Evolutionary conservation across 2,329 filamentous ascomycete genomes (phyloP), one percentile per base, ranked within the genome.

Genomic region (Simplicillium sp.): DNA sequence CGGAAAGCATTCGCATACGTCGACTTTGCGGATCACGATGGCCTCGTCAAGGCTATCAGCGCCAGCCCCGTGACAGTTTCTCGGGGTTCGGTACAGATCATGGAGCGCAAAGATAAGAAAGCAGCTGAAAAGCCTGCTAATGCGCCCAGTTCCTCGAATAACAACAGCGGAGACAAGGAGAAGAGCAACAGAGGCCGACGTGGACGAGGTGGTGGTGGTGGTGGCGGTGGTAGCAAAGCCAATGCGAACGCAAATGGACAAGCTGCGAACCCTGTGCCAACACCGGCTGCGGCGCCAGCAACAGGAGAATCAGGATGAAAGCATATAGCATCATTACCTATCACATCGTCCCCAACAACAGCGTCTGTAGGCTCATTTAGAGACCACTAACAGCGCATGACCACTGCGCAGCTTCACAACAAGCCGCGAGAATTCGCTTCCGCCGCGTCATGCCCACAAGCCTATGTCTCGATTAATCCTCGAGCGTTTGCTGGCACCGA

Each of bases 1-100:
- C 84, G 89, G 54, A 96, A 96, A 60, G 88, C 88, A 0, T 94
- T 95, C 53, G 90, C 88, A 3, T 95, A 96, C 57, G 82, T 94
- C 32, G 86, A 95, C 47, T 97, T 96, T 64, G 74, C 76, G 9
- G 80, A 87, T 16, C 73, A 82, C 1, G 78, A 81, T 8, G 73
- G 75, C 9, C 69, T 97, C 18, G 76, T 77, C 51, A 87, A 85
- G 54, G 90, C 90, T 5, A 80, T 95, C 54, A 74, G 79, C 13
- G 85, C 84, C 11, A 94, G 87, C 54, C 87, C 86, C 0, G 74
- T 96, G 25, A 68, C 82, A 15, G 82, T 97, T 11, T 89, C 84
- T 1, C 84, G 94, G 56, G 88, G 86, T 7, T 82, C 82, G 9
- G 87, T 97, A 2, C 86, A 94, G 48, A 84, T 97, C 2, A 66